Percentiles rank a stretch among this genome's conserved stretches.
Conservation (phyloP, 2,329 filamentous ascomycete species). For the Claviceps sp. region DNA sequence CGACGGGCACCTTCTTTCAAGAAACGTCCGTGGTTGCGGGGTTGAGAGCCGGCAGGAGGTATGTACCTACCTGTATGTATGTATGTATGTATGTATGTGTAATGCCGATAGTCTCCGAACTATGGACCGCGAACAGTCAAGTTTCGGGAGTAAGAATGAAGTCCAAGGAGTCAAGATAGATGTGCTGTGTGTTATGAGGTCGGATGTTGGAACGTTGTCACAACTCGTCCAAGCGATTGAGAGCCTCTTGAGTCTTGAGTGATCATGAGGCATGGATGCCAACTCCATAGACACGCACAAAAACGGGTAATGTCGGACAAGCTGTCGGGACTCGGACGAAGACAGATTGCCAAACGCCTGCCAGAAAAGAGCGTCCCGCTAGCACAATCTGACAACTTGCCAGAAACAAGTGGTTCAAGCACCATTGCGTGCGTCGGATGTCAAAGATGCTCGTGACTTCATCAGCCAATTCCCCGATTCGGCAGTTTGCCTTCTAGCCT, state of each 20-base stretch:
- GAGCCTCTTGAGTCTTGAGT: background rate
- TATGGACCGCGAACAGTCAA: background rate
- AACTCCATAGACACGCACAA: too few species aligned
- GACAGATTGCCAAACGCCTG: background rate
- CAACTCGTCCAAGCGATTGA: background rate
- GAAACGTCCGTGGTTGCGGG: background rate
- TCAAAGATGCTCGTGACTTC: background rate
- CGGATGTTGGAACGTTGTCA: background rate
- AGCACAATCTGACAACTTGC: background rate
- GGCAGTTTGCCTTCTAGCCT: background rate
- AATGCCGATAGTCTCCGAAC: background rate
- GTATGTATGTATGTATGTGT: too few species aligned
- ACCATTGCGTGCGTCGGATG: background rate
- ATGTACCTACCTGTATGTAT: too few species aligned
- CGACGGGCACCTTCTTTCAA: background rate
- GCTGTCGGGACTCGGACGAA: background rate
- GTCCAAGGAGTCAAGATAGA: too few species aligned
- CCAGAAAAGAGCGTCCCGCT: background rate
- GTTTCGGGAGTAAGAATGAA: too few species aligned
- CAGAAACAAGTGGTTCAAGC: background rate
- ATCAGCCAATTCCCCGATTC: background rate
- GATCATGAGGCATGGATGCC: background rate
- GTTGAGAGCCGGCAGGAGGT: background rate
- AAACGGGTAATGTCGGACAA: background rate
- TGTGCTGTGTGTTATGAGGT: background rate